phyloP scores from a whole-genome alignment of 2,329 filamentous ascomycete genomes.

The Penicillium sp. region DNA sequence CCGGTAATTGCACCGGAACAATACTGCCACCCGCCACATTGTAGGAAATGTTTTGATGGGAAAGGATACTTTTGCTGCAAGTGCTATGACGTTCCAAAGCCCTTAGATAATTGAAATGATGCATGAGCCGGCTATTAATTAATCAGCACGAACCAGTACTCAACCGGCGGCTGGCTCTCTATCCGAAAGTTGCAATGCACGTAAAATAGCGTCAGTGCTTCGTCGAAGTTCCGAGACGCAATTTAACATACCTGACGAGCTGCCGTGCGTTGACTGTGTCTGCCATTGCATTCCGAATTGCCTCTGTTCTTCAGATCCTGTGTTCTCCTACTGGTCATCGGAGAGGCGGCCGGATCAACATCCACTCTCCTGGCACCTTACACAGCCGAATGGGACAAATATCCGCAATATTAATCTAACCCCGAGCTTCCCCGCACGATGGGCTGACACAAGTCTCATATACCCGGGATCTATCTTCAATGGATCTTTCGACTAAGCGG shows the following conservation, averaged over 20 bases:
- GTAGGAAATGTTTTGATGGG: conserved; percentile 11
- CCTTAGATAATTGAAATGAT: conserved; percentile 5
- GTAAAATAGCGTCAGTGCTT: conserved; percentile 9
- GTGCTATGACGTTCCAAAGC: conserved; percentile 4
- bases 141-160: not conserved
- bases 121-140: not conserved
- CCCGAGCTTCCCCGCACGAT: conserved; percentile 50
- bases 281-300: conserved; percentile 55
- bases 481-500: conserved; percentile 53
- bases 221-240: conserved; percentile 43
- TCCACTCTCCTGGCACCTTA: conserved; percentile 58
- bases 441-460: conserved; percentile 50
- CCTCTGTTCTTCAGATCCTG: conserved; percentile 48
- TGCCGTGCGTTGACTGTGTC: conserved; percentile 52
- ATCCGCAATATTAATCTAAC: conserved; percentile 58
- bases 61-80: conserved; percentile 2
- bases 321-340: conserved; percentile 48
- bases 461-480: conserved; percentile 53
- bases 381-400: conserved; percentile 56
- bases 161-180: too few relatives aligned
- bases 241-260: too few relatives aligned
- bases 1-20: conserved; percentile 68
- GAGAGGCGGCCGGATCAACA: conserved; percentile 52
- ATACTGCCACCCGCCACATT: conserved; percentile 52
- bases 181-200: not conserved